Evolutionary conservation across 2,329 filamentous ascomycete genomes (phyloP).

Genomic region (Scedosporium apiospermum): DNA sequence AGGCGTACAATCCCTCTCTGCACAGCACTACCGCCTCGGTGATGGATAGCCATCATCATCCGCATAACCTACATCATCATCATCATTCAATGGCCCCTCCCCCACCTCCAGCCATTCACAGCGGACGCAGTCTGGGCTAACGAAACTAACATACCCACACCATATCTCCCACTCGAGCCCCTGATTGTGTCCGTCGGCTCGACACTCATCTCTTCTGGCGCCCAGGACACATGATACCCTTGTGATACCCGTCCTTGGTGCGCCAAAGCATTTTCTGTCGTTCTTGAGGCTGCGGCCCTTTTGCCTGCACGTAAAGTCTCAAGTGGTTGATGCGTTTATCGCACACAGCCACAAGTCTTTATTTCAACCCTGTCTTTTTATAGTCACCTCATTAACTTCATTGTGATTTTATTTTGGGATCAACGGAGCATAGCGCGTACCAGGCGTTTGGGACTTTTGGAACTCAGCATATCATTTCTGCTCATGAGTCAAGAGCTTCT

Average conservation of each 20-base stretch:
- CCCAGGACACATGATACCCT: slow-evolving; percentile 14
- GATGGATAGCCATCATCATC: slow-evolving; percentile 1
- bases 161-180: slow-evolving; percentile 1
- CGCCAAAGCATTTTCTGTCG: not conserved
- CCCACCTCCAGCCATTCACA: slow-evolving; percentile 38
- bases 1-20: not conserved
- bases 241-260: slow-evolving; percentile 17
- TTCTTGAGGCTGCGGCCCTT: not conserved
- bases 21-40: not conserved
- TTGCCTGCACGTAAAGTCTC: not conserved
- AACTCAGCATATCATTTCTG: not conserved
- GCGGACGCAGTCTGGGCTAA: slow-evolving; percentile 42
- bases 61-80: not conserved
- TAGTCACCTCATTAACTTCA: not conserved
- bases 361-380: slow-evolving; percentile 13
- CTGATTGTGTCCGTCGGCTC: not conserved
- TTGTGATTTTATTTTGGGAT: not conserved
- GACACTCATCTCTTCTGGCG: not conserved
- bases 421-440: slow-evolving; percentile 4
- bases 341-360: slow-evolving; percentile 8
- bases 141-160: not conserved
- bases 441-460: not conserved
- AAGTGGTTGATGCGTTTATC: not conserved
- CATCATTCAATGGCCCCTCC: slow-evolving; percentile 8
- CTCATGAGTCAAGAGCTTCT: not conserved